Percentiles rank a stretch among this genome's conserved stretches.
phyloP scores from a whole-genome alignment of 202 grass and related monocot genomes.

The Digitaria exilis region DNA sequence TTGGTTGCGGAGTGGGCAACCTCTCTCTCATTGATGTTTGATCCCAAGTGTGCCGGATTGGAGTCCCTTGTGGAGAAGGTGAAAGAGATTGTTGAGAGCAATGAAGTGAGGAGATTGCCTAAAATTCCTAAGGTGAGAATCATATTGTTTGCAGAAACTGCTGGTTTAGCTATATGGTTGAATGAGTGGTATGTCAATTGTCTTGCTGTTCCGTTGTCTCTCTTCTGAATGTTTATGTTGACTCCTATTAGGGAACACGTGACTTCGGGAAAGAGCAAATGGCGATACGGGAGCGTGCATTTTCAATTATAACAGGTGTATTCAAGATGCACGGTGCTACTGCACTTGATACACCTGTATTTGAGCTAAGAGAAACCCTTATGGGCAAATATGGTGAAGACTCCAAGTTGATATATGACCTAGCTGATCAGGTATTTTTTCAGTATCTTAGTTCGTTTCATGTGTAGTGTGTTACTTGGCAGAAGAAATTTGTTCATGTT shows the following conservation, averaged over 20 bases:
- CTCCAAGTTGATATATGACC: slow-evolving; percentile 95
- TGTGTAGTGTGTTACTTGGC: neutral
- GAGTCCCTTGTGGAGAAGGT: slow-evolving; percentile 68
- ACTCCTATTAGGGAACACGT: slow-evolving; percentile 72
- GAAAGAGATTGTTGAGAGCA: slow-evolving; percentile 96
- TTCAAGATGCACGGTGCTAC: slow-evolving; percentile 98
- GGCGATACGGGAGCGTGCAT: slow-evolving; percentile 90
- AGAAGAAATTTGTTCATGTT: neutral
- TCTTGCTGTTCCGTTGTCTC: neutral
- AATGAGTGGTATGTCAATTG: neutral
- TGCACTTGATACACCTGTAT: slow-evolving; percentile 97
- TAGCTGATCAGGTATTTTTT: slow-evolving; percentile 92
- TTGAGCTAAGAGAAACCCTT: slow-evolving; percentile 96
- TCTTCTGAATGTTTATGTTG: slow-evolving; percentile 17
- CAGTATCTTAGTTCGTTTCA: neutral
- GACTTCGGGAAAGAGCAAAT: slow-evolving; percentile 97
- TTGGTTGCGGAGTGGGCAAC: slow-evolving; percentile 54
- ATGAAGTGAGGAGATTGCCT: slow-evolving; percentile 95
- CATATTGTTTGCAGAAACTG: neutral
- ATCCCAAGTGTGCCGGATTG: slow-evolving; percentile 65
- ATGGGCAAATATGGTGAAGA: slow-evolving; percentile 99
- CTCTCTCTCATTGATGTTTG: slow-evolving; percentile 59
- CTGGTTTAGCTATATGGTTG: slow-evolving; percentile 4
- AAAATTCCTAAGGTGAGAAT: slow-evolving; percentile 96
- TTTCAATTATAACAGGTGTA: slow-evolving; percentile 84